These are phyloP conservation scores for Rugonectria rugulosa DNA, from an alignment of 2,329 filamentous ascomycete species.

Conservation along the genomic window DNA sequence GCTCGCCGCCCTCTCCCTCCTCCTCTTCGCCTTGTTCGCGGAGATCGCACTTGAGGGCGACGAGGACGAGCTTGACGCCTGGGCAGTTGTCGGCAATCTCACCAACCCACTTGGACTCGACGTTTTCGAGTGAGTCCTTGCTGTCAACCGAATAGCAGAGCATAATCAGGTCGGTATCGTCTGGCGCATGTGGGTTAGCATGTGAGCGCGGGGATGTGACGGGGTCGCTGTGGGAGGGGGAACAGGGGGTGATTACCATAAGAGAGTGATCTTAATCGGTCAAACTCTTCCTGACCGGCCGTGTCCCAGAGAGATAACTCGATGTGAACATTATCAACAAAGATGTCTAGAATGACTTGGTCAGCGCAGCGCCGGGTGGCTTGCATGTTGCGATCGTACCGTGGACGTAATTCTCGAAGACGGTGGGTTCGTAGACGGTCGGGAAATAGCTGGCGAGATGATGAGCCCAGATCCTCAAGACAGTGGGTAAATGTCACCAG, in stretches of 20 bases:
- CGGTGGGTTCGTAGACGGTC: constrained; percentile 97
- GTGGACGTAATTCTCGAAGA: constrained; percentile 99
- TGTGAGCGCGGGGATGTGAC: not conserved
- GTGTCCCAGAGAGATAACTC: constrained; percentile 99
- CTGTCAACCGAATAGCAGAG: constrained; percentile 98
- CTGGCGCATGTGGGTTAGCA: constrained; percentile 39
- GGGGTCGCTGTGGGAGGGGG: not conserved
- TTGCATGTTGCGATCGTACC: constrained; percentile 60
- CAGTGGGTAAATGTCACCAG: not conserved
- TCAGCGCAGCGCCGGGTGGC: constrained; percentile 13
- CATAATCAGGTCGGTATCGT: constrained; percentile 97
- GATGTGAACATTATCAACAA: constrained; percentile 96
- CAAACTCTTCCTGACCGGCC: constrained; percentile 98
- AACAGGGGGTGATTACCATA: constrained; percentile 68
- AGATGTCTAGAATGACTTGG: constrained; percentile 75
- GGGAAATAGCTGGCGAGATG: constrained; percentile 79
- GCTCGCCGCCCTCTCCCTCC: constrained; percentile 58
- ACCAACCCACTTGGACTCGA: constrained; percentile 97
- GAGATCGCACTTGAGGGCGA: constrained; percentile 96
- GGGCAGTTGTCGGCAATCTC: constrained; percentile 99
- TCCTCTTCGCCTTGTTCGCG: constrained; percentile 79
- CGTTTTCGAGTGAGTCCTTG: constrained; percentile 95
- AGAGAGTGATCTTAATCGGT: constrained; percentile 90
- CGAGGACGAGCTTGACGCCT: constrained; percentile 91
- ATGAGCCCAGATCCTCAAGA: constrained; percentile 20